Evolutionary conservation across 2,329 filamentous ascomycete species (phyloP).

Genomic region (Colletotrichum zoysiae): DNA sequence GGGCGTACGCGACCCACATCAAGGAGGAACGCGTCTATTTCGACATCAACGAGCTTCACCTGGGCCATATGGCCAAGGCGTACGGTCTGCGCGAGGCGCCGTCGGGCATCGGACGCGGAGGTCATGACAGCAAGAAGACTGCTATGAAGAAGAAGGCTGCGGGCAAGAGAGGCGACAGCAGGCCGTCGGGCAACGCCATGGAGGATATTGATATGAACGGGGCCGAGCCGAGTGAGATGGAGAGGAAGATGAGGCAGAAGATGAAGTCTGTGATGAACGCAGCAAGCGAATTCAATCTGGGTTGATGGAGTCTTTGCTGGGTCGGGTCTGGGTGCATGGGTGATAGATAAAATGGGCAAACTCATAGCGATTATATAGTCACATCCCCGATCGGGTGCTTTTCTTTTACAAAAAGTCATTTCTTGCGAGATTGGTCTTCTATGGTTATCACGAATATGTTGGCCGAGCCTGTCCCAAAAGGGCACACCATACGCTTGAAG

Average conservation of each 20-base stretch:
- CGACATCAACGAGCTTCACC: conserved; percentile 89
- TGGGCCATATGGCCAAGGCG: conserved; percentile 94
- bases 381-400: conserved; percentile 33
- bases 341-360: conserved; percentile 36
- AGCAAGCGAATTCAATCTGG: conserved; percentile 77
- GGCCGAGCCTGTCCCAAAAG: background rate
- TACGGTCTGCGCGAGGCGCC: conserved; percentile 92
- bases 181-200: conserved; percentile 45
- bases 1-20: conserved; percentile 95
- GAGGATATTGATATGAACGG: conserved; percentile 46
- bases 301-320: conserved; percentile 52
- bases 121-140: conserved; percentile 60
- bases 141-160: conserved; percentile 50
- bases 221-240: conserved; percentile 61
- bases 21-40: conserved; percentile 88
- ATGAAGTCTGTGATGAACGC: conserved; percentile 68
- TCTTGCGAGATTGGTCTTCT: background rate
- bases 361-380: conserved; percentile 35
- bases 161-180: conserved; percentile 36
- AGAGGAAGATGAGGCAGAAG: conserved; percentile 74
- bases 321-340: conserved; percentile 9
- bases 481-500: too few species aligned
- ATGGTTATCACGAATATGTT: background rate
- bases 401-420: conserved; percentile 1
- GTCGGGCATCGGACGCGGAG: conserved; percentile 77